Conservation (phyloP, 345 rosid genomes). For the Camelina neglecta region DNA sequence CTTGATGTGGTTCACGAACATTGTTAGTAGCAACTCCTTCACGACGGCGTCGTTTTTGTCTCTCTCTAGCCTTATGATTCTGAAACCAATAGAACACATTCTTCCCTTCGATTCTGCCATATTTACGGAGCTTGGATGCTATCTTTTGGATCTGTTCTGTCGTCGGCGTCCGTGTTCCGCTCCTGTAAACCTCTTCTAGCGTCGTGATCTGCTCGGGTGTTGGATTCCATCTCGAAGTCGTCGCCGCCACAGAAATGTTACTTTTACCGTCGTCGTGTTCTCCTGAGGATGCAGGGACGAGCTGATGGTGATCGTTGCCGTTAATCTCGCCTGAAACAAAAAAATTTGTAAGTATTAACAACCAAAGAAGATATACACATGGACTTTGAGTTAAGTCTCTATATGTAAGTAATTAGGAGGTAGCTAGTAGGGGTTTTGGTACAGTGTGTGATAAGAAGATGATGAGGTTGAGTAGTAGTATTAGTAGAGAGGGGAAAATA, state of each 20-base stretch:
- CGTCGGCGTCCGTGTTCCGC: conserved; percentile 65
- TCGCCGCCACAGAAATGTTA: conserved; percentile 32
- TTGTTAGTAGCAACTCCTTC: conserved; percentile 28
- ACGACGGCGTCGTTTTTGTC: conserved; percentile 63
- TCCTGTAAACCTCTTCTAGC: conserved; percentile 65
- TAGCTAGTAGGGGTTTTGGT: not conserved
- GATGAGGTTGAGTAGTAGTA: conserved; percentile 32
- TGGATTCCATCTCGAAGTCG: conserved; percentile 76
- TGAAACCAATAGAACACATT: conserved; percentile 89
- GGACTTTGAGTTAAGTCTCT: not conserved
- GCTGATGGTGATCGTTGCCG: conserved; percentile 3
- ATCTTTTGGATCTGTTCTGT: conserved; percentile 72
- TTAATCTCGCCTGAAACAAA: conserved; percentile 16
- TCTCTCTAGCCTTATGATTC: conserved; percentile 74
- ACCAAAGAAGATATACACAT: not conserved
- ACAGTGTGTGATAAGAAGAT: conserved; percentile 34
- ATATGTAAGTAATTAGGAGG: not conserved
- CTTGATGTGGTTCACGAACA: conserved; percentile 33
- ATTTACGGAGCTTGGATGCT: conserved; percentile 62
- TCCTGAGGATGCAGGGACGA: conserved; percentile 14
- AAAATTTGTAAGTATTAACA: not conserved
- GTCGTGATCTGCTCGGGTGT: conserved; percentile 68
- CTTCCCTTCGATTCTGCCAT: conserved; percentile 75
- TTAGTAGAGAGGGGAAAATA: conserved; percentile 26
- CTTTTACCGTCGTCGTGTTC: not conserved